These are phyloP conservation scores for Macrocybe sp. DNA, from an alignment of 1,284 basidiomycete genomes.

Conservation along the genomic window DNA sequence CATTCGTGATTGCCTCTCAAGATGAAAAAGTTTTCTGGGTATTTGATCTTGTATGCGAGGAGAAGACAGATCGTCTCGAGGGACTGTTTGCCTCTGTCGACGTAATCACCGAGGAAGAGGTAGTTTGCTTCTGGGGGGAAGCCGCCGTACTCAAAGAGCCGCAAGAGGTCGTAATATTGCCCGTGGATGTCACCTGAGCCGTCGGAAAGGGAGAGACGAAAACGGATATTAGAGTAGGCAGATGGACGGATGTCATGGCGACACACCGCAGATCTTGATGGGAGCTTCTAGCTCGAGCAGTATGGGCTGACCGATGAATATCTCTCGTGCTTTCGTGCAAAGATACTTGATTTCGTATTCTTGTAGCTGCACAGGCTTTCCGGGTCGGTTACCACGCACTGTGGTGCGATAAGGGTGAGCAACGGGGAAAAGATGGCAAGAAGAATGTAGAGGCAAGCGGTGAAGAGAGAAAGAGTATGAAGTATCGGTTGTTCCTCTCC, in stretches of 20 bases:
- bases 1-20: constrained; percentile 94
- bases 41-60: constrained; percentile 96
- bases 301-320: constrained; percentile 95
- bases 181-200: constrained; percentile 86
- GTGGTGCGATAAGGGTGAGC: constrained; percentile 3
- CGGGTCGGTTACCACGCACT: constrained; percentile 93
- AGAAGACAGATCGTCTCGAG: constrained; percentile 91
- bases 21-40: constrained; percentile 97
- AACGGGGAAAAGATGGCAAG: no score
- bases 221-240: background rate
- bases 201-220: background rate
- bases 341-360: constrained; percentile 97
- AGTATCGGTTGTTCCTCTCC: no score
- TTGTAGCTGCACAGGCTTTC: constrained; percentile 90
- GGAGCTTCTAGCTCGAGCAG: constrained; percentile 91
- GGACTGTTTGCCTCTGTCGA: constrained; percentile 92
- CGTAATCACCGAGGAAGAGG: constrained; percentile 93
- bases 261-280: constrained; percentile 95
- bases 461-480: no score
- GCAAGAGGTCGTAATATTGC: constrained; percentile 92
- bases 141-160: constrained; percentile 92
- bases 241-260: constrained; percentile 9
- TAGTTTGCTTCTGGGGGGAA: constrained; percentile 97
- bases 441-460: no score
- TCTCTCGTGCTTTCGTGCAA: constrained; percentile 92